Base-by-base conservation (phyloP, 495 filamentous ascomycete genomes). In the Penicillium pulvis region DNA sequence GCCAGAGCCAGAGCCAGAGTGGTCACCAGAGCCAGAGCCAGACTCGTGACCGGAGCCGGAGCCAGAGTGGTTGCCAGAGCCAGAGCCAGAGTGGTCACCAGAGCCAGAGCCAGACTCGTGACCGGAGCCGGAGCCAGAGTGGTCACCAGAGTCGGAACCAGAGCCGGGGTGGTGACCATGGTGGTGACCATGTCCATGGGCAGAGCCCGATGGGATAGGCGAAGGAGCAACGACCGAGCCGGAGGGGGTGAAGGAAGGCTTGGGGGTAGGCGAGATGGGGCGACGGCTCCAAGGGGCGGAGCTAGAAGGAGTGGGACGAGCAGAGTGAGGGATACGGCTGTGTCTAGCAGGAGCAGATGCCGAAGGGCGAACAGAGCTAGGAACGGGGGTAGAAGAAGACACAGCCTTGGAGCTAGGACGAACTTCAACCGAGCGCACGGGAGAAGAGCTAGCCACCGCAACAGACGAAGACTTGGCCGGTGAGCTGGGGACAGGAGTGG, bases 351-450 rank as follows among this genome's bases (percentile, higher is more conserved):
- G 9, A 47, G 11, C 7, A 24, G 44, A 47, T 7, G 20, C 26
- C 26, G 14, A 51, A 17, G 14, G 26, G 20, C 23, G 24, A 28
- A 23, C 24, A 10, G 23, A 28, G 46, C 46, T 49, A 30, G 46
- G 20, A 17, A 26, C 16, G 11, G 46, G 46, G 23, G 20, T 49
- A 10, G 46, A 17, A 16, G 46, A 28, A 35, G 28, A 19, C 49
- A 39, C 14, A 51, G 49, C 26, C 17, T 51, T 51, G 31, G 49
- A 51, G 48, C 48, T 51, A 31, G 48, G 28, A 14, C 6, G 9
- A 17, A 51, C 28, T 16, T 17, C 1, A 35, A 31, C 19, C 11
- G 48, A 35, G 28, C 48, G n/a, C 28, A 35, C 28, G 6, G 19
- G 1, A 0, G 20, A 3, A 3, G 46, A 49, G 46, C 46, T 49